Conservation (phyloP, 768 basidiomycete species). For the Boletus bicolor region DNA sequence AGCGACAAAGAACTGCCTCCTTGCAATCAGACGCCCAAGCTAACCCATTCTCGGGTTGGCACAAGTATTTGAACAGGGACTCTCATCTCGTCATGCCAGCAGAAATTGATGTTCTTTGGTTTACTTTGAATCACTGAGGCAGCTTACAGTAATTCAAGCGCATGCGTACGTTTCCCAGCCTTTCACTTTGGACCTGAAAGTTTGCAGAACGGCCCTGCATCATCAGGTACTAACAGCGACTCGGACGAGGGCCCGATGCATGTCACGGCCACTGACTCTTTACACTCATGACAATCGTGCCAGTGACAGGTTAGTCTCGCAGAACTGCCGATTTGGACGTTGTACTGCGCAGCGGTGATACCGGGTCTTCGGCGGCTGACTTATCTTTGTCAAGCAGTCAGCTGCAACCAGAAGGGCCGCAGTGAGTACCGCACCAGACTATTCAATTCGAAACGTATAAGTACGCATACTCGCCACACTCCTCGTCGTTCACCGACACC, state of each 20-base stretch:
- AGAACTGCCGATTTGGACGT: not conserved
- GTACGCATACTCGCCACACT: not conserved
- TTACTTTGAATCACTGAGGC: not conserved
- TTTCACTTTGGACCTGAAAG: not conserved
- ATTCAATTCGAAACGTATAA: not conserved
- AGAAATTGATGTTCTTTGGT: not conserved
- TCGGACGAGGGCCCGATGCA: no score
- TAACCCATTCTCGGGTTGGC: not conserved
- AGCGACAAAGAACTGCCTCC: no score
- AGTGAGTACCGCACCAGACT: constrained; percentile 6
- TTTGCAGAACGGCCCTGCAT: not conserved
- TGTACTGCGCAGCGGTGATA: no score
- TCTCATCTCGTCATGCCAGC: no score
- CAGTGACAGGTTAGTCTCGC: not conserved
- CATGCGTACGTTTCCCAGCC: not conserved
- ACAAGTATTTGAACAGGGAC: no score
- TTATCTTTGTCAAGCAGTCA: not conserved
- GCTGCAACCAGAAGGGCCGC: not conserved
- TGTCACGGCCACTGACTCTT: no score
- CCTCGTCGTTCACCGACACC: not conserved
- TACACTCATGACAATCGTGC: not conserved
- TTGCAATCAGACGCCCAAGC: not conserved
- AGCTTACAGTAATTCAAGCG: not conserved
- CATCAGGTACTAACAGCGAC: no score
- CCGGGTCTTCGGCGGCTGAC: no score